phyloP scores from a whole-genome alignment of 176 grass and related monocot genomes.

The Lolium multiflorum region DNA sequence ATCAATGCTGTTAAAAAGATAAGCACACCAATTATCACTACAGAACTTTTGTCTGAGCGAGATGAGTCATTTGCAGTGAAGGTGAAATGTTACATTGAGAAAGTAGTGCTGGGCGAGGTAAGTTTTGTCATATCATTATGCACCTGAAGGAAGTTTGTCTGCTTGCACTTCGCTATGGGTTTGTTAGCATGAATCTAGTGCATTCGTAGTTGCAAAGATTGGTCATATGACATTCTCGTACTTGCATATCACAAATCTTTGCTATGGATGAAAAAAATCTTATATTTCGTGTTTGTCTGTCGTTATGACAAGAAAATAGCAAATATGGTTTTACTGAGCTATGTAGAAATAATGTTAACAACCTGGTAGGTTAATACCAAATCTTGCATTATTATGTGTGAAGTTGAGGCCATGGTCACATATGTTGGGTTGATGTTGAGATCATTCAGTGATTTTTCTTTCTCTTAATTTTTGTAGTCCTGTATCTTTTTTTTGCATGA shows the following conservation, averaged over 20 bases:
- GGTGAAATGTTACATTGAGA: constrained; percentile 85
- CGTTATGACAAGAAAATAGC: constrained; percentile 11
- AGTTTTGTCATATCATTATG: constrained; percentile 19
- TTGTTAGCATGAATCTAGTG: constrained; percentile 32
- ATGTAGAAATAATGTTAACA: neutral
- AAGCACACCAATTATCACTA: constrained; percentile 82
- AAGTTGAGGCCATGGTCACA: neutral
- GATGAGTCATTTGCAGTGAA: constrained; percentile 65
- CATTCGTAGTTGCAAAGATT: constrained; percentile 19
- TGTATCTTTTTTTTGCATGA: neutral
- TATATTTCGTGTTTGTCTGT: neutral
- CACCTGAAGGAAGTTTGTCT: constrained; percentile 13
- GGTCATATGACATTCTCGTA: neutral
- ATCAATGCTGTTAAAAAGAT: constrained; percentile 94
- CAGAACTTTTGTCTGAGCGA: constrained; percentile 56
- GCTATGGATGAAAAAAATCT: constrained; percentile 35
- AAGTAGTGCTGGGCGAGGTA: constrained; percentile 78
- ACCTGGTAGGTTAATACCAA: neutral
- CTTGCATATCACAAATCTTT: constrained; percentile 13
- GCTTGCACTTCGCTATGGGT: neutral
- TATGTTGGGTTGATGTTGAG: constrained; percentile 12
- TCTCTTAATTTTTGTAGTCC: neutral
- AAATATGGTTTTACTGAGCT: neutral
- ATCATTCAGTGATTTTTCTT: neutral
- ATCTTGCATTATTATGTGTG: constrained; percentile 27